Conservation (phyloP, 1,284 basidiomycete species). For the Fomes fomentarius region DNA sequence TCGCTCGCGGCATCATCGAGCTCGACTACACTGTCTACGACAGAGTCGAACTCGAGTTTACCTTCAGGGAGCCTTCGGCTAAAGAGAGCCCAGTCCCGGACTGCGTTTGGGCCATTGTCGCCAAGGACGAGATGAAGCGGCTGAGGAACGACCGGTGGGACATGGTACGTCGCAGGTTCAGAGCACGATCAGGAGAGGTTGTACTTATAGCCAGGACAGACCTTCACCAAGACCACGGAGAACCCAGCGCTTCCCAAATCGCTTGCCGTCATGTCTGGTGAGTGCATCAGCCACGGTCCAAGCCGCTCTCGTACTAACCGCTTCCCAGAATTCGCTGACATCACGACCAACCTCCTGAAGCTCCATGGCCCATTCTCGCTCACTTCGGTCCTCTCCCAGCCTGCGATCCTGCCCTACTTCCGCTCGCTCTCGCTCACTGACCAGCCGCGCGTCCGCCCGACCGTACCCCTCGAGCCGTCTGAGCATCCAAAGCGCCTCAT, state of each 20-base stretch:
- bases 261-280: conserved; percentile 77
- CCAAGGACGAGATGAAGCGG: conserved; percentile 73
- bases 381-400: conserved; percentile 59
- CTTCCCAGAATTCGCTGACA: conserved; percentile 81
- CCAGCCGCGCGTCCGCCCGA: conserved; percentile 75
- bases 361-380: conserved; percentile 57
- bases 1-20: conserved; percentile 67
- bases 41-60: conserved; percentile 77
- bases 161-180: conserved; percentile 56
- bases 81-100: conserved; percentile 45
- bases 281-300: no score
- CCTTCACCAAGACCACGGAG: conserved; percentile 80
- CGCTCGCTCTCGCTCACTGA: conserved; percentile 84
- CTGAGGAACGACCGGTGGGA: conserved; percentile 83
- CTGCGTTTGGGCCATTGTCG: conserved; percentile 85
- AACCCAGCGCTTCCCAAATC: conserved; percentile 58
- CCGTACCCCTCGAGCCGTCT: conserved; percentile 46
- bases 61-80: conserved; percentile 54
- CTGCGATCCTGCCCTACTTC: conserved; percentile 74
- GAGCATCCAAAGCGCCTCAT: conserved; percentile 73
- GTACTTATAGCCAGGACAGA: conserved; percentile 42
- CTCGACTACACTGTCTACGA: conserved; percentile 73
- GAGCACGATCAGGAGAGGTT: background rate
- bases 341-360: conserved; percentile 81
- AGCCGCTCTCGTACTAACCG: no score